Percentiles rank a stretch among this genome's conserved stretches.
These are phyloP conservation scores for Suhomyces bolitotheri DNA, from an alignment of 1,139 yeast genomes.

Conservation along the genomic window DNA sequence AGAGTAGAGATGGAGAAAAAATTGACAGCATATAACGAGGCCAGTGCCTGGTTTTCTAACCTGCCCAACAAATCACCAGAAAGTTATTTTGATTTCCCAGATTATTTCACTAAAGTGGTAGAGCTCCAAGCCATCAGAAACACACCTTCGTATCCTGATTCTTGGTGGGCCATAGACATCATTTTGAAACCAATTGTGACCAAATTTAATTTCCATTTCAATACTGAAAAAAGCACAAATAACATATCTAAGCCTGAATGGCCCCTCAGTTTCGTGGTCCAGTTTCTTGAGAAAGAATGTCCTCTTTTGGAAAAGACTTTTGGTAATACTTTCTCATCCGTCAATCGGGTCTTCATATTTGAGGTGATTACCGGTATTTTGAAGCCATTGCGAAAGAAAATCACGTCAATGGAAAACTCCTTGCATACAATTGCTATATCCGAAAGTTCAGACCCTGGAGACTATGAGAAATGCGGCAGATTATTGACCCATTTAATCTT, in stretches of 20 bases:
- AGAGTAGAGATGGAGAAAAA: slow-evolving; percentile 5
- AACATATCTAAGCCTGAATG: slow-evolving; percentile 78
- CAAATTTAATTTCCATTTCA: slow-evolving; percentile 77
- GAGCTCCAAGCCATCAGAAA: slow-evolving; percentile 38
- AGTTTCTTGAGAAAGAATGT: slow-evolving; percentile 48
- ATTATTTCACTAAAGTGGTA: slow-evolving; percentile 24
- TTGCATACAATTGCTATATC: slow-evolving; percentile 2
- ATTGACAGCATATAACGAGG: slow-evolving; percentile 7
- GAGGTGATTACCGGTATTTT: slow-evolving; percentile 61
- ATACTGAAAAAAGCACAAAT: slow-evolving; percentile 60
- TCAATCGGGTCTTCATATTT: slow-evolving; percentile 33
- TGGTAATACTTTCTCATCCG: slow-evolving; percentile 32
- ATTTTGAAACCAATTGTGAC: slow-evolving; percentile 57
- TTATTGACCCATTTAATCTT: slow-evolving; percentile 60
- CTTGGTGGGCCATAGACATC: slow-evolving; percentile 60
- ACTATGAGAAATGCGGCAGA: slow-evolving; percentile 45
- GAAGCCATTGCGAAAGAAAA: slow-evolving; percentile 51
- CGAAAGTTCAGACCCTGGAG: slow-evolving; percentile 18
- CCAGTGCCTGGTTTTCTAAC: slow-evolving; percentile 5
- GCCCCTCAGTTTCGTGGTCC: slow-evolving; percentile 59
- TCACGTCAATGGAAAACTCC: slow-evolving; percentile 25
- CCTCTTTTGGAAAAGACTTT: slow-evolving; percentile 35
- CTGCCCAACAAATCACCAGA: slow-evolving; percentile 5
- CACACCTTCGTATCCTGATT: slow-evolving; percentile 40
- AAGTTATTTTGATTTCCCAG: slow-evolving; percentile 7